A percentile compares a stretch with the other conserved stretches of the same genome.
Evolutionary conservation across 2,329 filamentous ascomycete species (phyloP).

Genomic region (Pseudocercospora ulei): DNA sequence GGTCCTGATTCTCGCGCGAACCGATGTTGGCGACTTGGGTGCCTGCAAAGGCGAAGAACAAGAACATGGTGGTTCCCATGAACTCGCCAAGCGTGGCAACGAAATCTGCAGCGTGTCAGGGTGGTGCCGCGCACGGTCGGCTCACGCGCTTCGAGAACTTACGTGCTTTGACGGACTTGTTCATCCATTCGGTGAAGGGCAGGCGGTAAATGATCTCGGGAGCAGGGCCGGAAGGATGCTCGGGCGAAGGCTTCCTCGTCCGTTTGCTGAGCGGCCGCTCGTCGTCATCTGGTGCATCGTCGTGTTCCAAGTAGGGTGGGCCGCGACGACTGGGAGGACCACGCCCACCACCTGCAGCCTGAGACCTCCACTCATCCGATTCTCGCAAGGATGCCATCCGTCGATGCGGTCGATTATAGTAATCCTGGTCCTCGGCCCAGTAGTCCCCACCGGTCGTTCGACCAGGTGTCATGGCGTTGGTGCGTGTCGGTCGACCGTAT

Average conservation of each 20-base stretch:
- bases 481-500: slow-evolving; percentile 20
- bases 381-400: slow-evolving; percentile 21
- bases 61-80: slow-evolving; percentile 41
- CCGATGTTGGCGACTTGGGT: slow-evolving; percentile 40
- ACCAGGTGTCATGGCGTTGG: slow-evolving; percentile 9
- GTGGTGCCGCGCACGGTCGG: not conserved
- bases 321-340: slow-evolving; percentile 20
- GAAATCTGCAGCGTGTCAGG: slow-evolving; percentile 24
- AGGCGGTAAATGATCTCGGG: slow-evolving; percentile 30
- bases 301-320: slow-evolving; percentile 20
- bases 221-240: slow-evolving; percentile 17
- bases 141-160: slow-evolving; percentile 10
- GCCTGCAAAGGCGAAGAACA: slow-evolving; percentile 41
- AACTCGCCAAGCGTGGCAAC: slow-evolving; percentile 36
- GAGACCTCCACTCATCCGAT: slow-evolving; percentile 21
- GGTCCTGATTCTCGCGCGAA: slow-evolving; percentile 16
- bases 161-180: slow-evolving; percentile 29
- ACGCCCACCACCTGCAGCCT: slow-evolving; percentile 14
- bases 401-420: slow-evolving; percentile 26
- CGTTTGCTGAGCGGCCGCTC: slow-evolving; percentile 19
- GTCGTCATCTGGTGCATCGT: slow-evolving; percentile 24
- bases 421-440: slow-evolving; percentile 24
- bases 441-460: slow-evolving; percentile 16
- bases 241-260: slow-evolving; percentile 11
- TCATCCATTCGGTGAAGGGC: slow-evolving; percentile 32